phyloP scores from a whole-genome alignment of 805 yeast genomes.

The Wickerhamomyces hampshirensis region DNA sequence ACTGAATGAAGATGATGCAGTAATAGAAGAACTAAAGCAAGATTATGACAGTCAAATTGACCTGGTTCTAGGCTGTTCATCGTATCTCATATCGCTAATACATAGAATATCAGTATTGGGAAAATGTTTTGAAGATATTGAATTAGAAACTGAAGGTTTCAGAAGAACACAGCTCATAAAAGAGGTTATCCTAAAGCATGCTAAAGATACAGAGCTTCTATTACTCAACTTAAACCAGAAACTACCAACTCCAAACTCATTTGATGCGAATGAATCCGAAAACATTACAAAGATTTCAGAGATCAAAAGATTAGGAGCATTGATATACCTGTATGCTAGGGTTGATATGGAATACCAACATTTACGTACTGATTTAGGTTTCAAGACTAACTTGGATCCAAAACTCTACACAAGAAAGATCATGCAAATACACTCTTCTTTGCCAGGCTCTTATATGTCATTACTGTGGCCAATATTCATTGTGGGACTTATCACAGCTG shows the following conservation, averaged over 20 bases:
- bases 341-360: too few relatives aligned
- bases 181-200: conserved; percentile 24
- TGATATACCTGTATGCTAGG: conserved; percentile 33
- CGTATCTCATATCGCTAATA: conserved; percentile 32
- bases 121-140: conserved; percentile 31
- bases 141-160: conserved; percentile 19
- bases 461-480: conserved; percentile 39
- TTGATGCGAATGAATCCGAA: conserved; percentile 13
- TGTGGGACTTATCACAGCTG: conserved; percentile 29
- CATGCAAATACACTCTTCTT: conserved; percentile 18
- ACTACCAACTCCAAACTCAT: conserved; percentile 19
- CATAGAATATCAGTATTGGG: conserved; percentile 34
- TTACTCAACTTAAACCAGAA: conserved; percentile 23
- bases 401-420: conserved; percentile 19
- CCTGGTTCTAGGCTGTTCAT: conserved; percentile 36
- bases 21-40: conserved; percentile 28
- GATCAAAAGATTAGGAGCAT: conserved; percentile 32
- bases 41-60: conserved; percentile 33
- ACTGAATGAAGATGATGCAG: conserved; percentile 28
- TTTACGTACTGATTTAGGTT: conserved; percentile 13
- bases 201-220: conserved; percentile 25
- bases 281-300: conserved; percentile 31
- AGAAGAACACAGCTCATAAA: conserved; percentile 7
- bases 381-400: conserved; percentile 13
- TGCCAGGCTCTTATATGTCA: conserved; percentile 32